phyloP scores from a whole-genome alignment of 208 protist genomes.

The Trypanosoma congolense region DNA sequence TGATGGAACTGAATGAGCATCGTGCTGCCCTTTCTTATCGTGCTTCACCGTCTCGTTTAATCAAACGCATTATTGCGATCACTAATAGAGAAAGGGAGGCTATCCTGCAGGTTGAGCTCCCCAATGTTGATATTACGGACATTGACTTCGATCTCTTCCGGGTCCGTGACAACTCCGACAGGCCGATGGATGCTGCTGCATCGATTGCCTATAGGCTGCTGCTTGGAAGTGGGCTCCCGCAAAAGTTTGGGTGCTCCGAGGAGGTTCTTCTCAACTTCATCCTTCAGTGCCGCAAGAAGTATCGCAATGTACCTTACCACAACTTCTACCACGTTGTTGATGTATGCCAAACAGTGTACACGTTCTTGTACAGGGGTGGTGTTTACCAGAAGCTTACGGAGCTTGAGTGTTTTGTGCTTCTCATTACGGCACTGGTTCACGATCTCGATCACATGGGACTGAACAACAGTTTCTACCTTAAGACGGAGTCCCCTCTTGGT shows the following conservation, averaged over 20 bases:
- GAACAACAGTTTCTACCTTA: constrained; percentile 90
- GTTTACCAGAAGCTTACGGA: constrained; percentile 52
- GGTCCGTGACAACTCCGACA: constrained; percentile 35
- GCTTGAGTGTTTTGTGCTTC: constrained; percentile 77
- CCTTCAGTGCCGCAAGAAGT: constrained; percentile 72
- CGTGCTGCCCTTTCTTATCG: constrained; percentile 17
- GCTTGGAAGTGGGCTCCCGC: constrained; percentile 47
- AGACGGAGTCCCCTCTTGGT: constrained; percentile 80
- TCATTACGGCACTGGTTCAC: constrained; percentile 73
- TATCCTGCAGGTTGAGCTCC: constrained; percentile 33
- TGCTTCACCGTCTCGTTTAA: neutral
- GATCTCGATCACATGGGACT: constrained; percentile 88
- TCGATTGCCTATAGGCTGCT: constrained; percentile 46
- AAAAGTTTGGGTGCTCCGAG: constrained; percentile 73
- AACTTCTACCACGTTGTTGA: constrained; percentile 87
- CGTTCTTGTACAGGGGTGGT: constrained; percentile 52
- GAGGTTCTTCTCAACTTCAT: constrained; percentile 76
- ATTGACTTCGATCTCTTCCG: constrained; percentile 65
- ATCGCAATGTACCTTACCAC: constrained; percentile 81
- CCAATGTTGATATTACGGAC: constrained; percentile 51
- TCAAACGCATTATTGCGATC: constrained; percentile 27
- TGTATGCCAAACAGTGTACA: constrained; percentile 76
- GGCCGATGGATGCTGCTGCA: constrained; percentile 49
- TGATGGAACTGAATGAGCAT: constrained; percentile 59
- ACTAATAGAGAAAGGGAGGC: constrained; percentile 34